These are phyloP conservation scores for Tricholoma sp. DNA, from an alignment of 768 basidiomycete genomes.

Conservation along the genomic window DNA sequence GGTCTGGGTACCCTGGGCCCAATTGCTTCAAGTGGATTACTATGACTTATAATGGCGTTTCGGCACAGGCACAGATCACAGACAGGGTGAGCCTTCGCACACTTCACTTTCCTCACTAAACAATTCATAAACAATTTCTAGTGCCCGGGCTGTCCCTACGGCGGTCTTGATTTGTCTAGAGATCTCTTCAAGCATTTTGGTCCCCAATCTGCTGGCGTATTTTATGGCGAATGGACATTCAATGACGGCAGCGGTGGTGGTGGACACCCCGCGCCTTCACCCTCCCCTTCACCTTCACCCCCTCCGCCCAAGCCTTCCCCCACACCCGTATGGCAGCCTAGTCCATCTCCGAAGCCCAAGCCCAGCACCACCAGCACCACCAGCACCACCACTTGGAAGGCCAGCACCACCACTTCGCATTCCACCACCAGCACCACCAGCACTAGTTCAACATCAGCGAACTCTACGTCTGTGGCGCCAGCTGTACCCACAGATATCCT, in stretches of 20 bases:
- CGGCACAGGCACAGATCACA: constrained; percentile 49
- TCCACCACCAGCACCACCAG: constrained; percentile 14
- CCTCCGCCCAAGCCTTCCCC: constrained; percentile 4
- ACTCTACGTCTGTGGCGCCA: not conserved
- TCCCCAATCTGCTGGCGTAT: constrained; percentile 33
- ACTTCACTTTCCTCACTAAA: not conserved
- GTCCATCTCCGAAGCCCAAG: constrained; percentile 11
- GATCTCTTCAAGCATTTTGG: constrained; percentile 55
- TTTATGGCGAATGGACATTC: constrained; percentile 48
- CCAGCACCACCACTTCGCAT: constrained; percentile 9
- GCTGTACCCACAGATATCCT: not conserved
- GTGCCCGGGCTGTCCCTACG: constrained; percentile 60
- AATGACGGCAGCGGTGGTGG: constrained; percentile 18
- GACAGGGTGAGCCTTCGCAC: constrained; percentile 42
- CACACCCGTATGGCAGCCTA: not conserved
- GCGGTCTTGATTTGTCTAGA: constrained; percentile 57
- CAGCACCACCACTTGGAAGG: constrained; percentile 11
- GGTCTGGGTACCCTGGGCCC: constrained; percentile 32
- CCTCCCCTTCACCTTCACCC: constrained; percentile 11
- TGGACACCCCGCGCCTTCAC: constrained; percentile 17
- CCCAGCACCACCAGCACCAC: constrained; percentile 16
- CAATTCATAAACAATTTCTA: constrained; percentile 19
- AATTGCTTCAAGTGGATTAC: constrained; percentile 60
- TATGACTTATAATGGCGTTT: constrained; percentile 56
- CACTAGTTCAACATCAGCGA: not conserved